Percentiles rank a stretch among this genome's conserved stretches.
Evolutionary conservation across 805 yeast genomes (phyloP).

Genomic region (Saturnispora ahearnii): DNA sequence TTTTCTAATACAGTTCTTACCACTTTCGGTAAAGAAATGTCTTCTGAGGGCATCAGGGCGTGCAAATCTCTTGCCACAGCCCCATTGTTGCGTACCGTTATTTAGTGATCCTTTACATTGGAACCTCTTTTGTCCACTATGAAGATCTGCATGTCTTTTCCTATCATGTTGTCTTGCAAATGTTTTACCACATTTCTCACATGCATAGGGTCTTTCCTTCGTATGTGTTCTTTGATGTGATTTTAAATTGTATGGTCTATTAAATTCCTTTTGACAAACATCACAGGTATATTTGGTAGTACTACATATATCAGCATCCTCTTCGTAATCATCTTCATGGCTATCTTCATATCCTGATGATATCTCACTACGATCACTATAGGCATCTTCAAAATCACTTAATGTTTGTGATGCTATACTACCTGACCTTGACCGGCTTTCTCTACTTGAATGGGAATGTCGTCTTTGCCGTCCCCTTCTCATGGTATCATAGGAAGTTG

Average conservation of each 20-base stretch:
- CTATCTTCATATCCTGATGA: slow-evolving; percentile 3
- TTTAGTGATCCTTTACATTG: slow-evolving; percentile 55
- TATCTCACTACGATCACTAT: slow-evolving; percentile 2
- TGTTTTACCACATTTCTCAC: slow-evolving; percentile 33
- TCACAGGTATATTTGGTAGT: slow-evolving; percentile 30
- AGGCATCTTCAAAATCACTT: slow-evolving; percentile 3
- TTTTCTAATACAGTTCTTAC: slow-evolving; percentile 62
- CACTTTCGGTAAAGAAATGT: slow-evolving; percentile 74
- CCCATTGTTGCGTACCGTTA: slow-evolving; percentile 48
- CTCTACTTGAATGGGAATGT: neutral
- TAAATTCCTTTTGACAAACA: slow-evolving; percentile 42
- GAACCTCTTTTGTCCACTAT: slow-evolving; percentile 65
- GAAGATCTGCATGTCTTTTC: slow-evolving; percentile 35
- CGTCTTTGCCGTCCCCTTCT: slow-evolving; percentile 7
- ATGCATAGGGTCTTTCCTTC: slow-evolving; percentile 46
- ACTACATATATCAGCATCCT: slow-evolving; percentile 31
- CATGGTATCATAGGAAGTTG: slow-evolving; percentile 7
- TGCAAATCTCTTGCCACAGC: slow-evolving; percentile 74
- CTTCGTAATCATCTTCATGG: slow-evolving; percentile 30
- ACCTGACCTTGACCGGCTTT: neutral
- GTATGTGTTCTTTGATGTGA: slow-evolving; percentile 90
- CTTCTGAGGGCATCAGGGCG: slow-evolving; percentile 72
- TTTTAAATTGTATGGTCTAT: slow-evolving; percentile 62
- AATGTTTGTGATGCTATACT: neutral
- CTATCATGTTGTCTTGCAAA: slow-evolving; percentile 8